Percentiles rank a stretch among this genome's conserved stretches.
Evolutionary conservation across 129 eudicot genomes (phyloP).

Genomic region (Logfia minima): DNA sequence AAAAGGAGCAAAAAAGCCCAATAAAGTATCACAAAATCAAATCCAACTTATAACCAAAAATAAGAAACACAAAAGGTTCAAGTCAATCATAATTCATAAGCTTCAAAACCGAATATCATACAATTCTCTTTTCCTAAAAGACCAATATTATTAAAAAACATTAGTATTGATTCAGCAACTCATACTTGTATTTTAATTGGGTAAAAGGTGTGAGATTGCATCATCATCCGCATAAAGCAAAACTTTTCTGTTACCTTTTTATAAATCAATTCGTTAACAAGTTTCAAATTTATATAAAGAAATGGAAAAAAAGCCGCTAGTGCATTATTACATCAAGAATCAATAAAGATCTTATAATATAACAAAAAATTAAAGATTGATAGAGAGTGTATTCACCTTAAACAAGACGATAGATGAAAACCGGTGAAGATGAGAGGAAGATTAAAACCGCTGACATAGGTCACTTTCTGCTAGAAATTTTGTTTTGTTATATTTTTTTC

Average conservation of each 20-base stretch:
- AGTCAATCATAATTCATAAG: not conserved
- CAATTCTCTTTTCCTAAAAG: not conserved
- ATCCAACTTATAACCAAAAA: not conserved
- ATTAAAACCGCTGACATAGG: too few relatives aligned
- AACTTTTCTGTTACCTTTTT: conserved; percentile 19
- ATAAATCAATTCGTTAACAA: not conserved
- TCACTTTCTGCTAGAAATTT: too few relatives aligned
- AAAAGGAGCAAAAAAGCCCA: not conserved
- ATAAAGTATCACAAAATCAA: not conserved
- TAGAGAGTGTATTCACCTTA: too few relatives aligned
- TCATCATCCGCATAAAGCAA: conserved; percentile 21
- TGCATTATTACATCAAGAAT: conserved; percentile 7
- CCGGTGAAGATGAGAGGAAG: too few relatives aligned
- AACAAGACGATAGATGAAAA: too few relatives aligned
- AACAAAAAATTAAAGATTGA: too few relatives aligned
- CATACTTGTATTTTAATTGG: not conserved
- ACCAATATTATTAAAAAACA: not conserved
- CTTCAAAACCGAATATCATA: not conserved
- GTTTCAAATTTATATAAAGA: not conserved
- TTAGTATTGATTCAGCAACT: not conserved
- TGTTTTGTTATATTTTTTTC: too few relatives aligned
- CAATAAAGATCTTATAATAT: too few relatives aligned
- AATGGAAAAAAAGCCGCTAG: conserved; percentile 4
- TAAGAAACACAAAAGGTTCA: not conserved
- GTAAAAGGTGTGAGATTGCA: conserved; percentile 18